Evolutionary conservation across 2,329 filamentous ascomycete genomes (phyloP).

Genomic region (Claviceps arundinis): DNA sequence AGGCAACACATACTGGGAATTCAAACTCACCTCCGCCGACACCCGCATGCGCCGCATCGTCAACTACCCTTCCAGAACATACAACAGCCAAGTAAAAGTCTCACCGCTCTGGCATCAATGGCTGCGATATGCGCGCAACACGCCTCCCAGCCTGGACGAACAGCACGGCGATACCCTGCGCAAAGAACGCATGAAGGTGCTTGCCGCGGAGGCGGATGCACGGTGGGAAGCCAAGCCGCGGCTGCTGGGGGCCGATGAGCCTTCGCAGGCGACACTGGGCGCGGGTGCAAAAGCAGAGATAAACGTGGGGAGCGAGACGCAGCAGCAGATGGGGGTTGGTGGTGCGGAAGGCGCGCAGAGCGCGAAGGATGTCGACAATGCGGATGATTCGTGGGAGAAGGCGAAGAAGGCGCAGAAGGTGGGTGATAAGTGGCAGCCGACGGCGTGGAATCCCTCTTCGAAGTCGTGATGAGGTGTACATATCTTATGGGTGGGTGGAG

Average conservation of each 20-base stretch:
- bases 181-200: conserved; percentile 36
- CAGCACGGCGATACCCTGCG: conserved; percentile 40
- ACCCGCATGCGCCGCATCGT: conserved; percentile 49
- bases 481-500: too few species aligned
- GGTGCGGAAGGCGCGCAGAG: conserved; percentile 9
- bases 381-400: conserved; percentile 45
- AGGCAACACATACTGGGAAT: conserved; percentile 59
- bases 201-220: conserved; percentile 49
- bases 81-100: conserved; percentile 42
- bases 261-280: background rate
- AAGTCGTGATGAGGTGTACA: background rate
- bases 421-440: conserved; percentile 54
- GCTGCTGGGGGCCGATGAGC: conserved; percentile 25
- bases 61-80: conserved; percentile 39
- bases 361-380: conserved; percentile 7
- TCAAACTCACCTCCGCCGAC: conserved; percentile 31
- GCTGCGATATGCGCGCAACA: conserved; percentile 45
- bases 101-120: conserved; percentile 56
- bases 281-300: background rate
- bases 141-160: conserved; percentile 43
- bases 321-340: background rate
- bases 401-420: conserved; percentile 29
- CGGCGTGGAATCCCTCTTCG: conserved; percentile 41
- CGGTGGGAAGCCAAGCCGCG: conserved; percentile 49
- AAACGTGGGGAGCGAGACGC: background rate